Evolutionary conservation across 1,284 basidiomycete genomes (phyloP).

Genomic region (Takashimella tepidaria): DNA sequence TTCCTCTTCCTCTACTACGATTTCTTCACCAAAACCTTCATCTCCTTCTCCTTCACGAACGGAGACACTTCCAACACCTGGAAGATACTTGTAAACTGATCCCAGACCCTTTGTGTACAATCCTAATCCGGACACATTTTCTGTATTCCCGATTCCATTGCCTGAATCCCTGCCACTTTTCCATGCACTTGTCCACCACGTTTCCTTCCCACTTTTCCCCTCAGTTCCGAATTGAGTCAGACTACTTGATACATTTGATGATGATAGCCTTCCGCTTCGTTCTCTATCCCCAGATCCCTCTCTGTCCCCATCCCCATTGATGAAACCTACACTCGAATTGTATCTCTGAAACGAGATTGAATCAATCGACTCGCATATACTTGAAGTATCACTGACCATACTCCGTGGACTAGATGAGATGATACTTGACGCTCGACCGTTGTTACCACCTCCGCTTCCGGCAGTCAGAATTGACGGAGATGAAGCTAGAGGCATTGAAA

Average conservation of each 20-base stretch:
- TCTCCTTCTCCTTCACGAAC: background rate
- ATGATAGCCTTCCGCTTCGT: background rate
- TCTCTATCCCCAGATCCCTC: background rate
- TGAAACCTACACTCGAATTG: too few relatives aligned
- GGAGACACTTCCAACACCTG: too few relatives aligned
- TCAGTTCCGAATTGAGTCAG: too few relatives aligned
- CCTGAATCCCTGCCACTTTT: too few relatives aligned
- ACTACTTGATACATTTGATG: too few relatives aligned
- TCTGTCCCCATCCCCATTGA: background rate
- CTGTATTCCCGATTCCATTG: too few relatives aligned
- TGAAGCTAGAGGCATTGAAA: constrained; percentile 5
- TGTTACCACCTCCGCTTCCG: background rate
- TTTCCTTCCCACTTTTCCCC: background rate
- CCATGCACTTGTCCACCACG: background rate
- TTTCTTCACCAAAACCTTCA: background rate
- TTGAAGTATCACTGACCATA: background rate
- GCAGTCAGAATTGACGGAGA: background rate
- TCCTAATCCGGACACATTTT: too few relatives aligned
- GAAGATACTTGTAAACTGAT: too few relatives aligned
- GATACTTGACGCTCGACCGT: background rate
- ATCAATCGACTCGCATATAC: background rate
- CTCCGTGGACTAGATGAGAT: background rate
- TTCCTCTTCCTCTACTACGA: background rate
- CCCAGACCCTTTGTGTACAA: too few relatives aligned
- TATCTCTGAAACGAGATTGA: background rate